phyloP scores from a whole-genome alignment of 2,329 filamentous ascomycete species.

The Phialemonium atrogriseum region DNA sequence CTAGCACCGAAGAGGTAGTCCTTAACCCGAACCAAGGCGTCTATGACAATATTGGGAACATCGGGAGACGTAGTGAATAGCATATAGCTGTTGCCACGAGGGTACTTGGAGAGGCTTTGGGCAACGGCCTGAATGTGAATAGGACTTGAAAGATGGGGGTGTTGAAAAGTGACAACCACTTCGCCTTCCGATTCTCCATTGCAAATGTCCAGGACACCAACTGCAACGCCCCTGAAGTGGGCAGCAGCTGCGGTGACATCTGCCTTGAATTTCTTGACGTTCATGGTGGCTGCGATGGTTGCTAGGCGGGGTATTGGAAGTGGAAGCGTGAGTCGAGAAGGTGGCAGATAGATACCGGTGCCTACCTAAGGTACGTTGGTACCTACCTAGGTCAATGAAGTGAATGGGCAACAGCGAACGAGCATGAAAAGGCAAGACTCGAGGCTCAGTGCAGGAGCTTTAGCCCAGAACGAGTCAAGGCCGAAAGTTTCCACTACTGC shows the following conservation, averaged over 20 bases:
- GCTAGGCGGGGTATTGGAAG: no score
- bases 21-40: conserved; percentile 35
- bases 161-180: conserved; percentile 50
- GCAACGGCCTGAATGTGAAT: conserved; percentile 30
- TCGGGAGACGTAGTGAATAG: conserved; percentile 32
- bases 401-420: no score
- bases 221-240: conserved; percentile 25
- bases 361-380: no score
- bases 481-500: no score
- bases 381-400: no score
- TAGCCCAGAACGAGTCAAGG: no score
- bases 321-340: no score
- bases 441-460: no score
- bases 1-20: conserved; percentile 32
- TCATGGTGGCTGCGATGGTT: no score
- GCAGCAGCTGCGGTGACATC: conserved; percentile 40
- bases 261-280: conserved; percentile 54
- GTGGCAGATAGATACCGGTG: no score
- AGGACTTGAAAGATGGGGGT: conserved; percentile 14
- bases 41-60: conserved; percentile 17
- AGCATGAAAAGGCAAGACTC: no score
- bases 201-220: conserved; percentile 44
- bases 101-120: conserved; percentile 28
- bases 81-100: conserved; percentile 28
- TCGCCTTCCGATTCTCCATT: conserved; percentile 65